Percentiles rank a stretch among this genome's conserved stretches.
Conservation (phyloP, 2,329 filamentous ascomycete genomes). For the Bimuria novae-zelandiae region DNA sequence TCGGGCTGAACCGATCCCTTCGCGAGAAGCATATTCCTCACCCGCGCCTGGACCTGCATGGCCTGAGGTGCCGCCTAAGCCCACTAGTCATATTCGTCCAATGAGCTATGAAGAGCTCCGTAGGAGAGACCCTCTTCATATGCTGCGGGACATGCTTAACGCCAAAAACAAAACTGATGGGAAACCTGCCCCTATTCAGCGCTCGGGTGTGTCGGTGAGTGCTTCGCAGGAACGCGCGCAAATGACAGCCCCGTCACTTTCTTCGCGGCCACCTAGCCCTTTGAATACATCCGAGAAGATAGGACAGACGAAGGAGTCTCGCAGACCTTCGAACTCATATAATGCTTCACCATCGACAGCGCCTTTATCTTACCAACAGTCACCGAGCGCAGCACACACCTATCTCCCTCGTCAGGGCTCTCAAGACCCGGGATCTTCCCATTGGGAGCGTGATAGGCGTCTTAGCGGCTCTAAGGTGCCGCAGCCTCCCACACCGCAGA, state of each 20-base stretch:
- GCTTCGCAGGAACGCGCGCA: constrained; percentile 13
- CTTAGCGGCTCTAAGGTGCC: constrained; percentile 34
- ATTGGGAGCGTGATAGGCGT: constrained; percentile 35
- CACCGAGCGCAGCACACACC: constrained; percentile 17
- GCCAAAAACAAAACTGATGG: constrained; percentile 22
- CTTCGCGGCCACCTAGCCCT: constrained; percentile 15
- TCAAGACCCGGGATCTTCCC: constrained; percentile 28
- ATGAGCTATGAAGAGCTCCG: constrained; percentile 30
- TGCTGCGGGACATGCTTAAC: constrained; percentile 32
- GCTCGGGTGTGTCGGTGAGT: too few species aligned
- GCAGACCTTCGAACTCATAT: constrained; percentile 29
- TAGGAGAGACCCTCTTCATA: constrained; percentile 27
- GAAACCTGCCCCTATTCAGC: too few species aligned
- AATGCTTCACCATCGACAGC: constrained; percentile 23
- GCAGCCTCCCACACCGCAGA: constrained; percentile 25
- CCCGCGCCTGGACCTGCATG: neutral
- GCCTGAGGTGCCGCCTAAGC: constrained; percentile 13
- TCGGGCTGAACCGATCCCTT: constrained; percentile 4
- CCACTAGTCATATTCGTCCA: constrained; percentile 18
- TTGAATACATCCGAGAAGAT: constrained; percentile 22
- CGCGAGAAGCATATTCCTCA: constrained; percentile 3
- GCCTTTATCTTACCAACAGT: constrained; percentile 17
- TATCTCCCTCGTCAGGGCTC: constrained; percentile 31
- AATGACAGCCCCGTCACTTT: constrained; percentile 14
- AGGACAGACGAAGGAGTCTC: constrained; percentile 30